phyloP scores from a whole-genome alignment of 176 grass and related monocot genomes.

The Saccharum officinarum region DNA sequence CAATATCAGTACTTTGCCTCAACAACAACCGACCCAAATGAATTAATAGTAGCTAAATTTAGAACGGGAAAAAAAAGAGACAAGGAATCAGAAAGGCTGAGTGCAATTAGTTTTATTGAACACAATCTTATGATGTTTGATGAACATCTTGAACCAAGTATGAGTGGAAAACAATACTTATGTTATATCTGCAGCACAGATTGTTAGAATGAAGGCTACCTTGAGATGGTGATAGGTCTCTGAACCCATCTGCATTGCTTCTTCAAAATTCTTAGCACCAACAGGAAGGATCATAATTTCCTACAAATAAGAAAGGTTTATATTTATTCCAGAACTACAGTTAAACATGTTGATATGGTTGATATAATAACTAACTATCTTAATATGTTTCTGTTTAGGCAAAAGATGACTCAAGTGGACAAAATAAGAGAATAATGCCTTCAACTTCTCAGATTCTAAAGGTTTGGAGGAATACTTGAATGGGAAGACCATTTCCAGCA shows the following conservation, averaged over 20 bases:
- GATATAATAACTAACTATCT: constrained; percentile 3
- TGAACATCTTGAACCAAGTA: constrained; percentile 18
- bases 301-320: constrained; percentile 50
- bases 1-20: neutral
- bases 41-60: neutral
- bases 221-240: constrained; percentile 97
- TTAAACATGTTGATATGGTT: neutral
- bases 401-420: neutral
- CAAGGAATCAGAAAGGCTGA: neutral
- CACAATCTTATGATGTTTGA: constrained; percentile 6
- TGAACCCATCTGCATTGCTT: constrained; percentile 95
- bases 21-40: neutral
- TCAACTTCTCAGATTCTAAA: constrained; percentile 21
- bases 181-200: neutral
- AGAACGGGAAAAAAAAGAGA: neutral
- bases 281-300: constrained; percentile 98
- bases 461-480: constrained; percentile 60
- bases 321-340: neutral
- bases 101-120: neutral
- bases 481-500: constrained; percentile 71
- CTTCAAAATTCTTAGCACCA: constrained; percentile 81
- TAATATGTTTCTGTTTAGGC: neutral
- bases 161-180: neutral
- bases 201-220: constrained; percentile 50
- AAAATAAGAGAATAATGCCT: constrained; percentile 19